phyloP scores from a whole-genome alignment of 306 rosid species.

The Lotus japonicus region DNA sequence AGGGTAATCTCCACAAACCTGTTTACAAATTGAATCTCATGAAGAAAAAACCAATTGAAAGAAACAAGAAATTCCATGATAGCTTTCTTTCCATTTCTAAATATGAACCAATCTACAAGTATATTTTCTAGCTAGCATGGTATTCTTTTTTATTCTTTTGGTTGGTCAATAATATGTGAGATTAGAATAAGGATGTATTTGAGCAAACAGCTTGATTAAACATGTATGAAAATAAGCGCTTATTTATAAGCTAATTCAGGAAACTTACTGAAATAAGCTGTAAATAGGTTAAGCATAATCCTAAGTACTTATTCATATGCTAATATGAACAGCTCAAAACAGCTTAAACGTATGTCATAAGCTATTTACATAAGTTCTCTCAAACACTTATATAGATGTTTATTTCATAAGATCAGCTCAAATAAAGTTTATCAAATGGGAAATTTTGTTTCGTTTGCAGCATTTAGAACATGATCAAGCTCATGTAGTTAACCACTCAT shows the following conservation, averaged over 20 bases:
- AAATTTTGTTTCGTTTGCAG: background rate
- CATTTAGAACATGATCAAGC: background rate
- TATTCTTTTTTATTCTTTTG: background rate
- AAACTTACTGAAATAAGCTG: too few species aligned
- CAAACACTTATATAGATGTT: too few species aligned
- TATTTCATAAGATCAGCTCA: too few species aligned
- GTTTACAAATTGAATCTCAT: conserved; percentile 10
- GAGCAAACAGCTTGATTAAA: too few species aligned
- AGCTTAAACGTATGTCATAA: too few species aligned
- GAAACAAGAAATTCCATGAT: background rate
- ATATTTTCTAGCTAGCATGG: background rate
- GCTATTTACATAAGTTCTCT: too few species aligned
- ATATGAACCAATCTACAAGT: background rate
- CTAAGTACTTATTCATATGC: too few species aligned
- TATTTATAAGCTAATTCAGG: too few species aligned
- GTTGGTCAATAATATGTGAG: background rate
- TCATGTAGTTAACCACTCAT: background rate
- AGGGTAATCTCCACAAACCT: conserved; percentile 69
- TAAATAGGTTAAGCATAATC: too few species aligned
- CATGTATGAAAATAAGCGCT: too few species aligned
- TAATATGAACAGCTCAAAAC: too few species aligned
- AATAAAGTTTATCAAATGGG: too few species aligned
- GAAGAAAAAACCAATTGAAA: background rate
- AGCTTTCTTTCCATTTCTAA: background rate
- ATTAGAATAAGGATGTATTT: background rate